Evolutionary conservation across 495 filamentous ascomycete genomes (phyloP).

Genomic region (Xylaria scruposa): DNA sequence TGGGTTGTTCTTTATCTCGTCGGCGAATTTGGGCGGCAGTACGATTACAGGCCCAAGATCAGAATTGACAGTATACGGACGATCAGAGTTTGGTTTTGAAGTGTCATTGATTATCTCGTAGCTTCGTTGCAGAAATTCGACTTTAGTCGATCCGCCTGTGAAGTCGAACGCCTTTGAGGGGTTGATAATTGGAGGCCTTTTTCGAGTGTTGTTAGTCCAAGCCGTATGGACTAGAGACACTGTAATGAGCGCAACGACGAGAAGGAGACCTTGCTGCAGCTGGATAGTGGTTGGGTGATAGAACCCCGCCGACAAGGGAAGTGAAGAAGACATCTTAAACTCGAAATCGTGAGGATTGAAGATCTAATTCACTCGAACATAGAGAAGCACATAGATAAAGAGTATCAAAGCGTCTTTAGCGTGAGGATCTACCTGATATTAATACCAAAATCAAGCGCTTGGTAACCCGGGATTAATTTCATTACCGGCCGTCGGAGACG

Average conservation of each 20-base stretch:
- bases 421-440: neutral
- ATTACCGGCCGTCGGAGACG: slow-evolving; percentile 4
- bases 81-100: slow-evolving; percentile 7
- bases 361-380: neutral
- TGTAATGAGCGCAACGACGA: neutral
- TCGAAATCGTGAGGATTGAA: neutral
- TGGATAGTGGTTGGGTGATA: neutral
- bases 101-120: slow-evolving; percentile 8
- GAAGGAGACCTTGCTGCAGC: neutral
- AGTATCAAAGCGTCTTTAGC: neutral
- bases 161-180: slow-evolving; percentile 9
- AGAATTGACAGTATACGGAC: slow-evolving; percentile 8
- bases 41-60: slow-evolving; percentile 43
- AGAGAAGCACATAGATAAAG: neutral
- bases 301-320: neutral
- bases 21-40: slow-evolving; percentile 51
- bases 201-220: neutral
- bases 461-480: neutral
- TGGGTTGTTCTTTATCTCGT: slow-evolving; percentile 56
- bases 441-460: slow-evolving; percentile 1
- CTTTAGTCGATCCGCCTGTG: neutral
- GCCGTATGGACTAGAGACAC: neutral
- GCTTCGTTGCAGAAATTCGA: slow-evolving; percentile 1
- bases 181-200: slow-evolving; percentile 6
- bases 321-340: slow-evolving; percentile 5